phyloP scores from a whole-genome alignment of 371 early-diverging fungal species.

The Syncephalis fuscata region DNA sequence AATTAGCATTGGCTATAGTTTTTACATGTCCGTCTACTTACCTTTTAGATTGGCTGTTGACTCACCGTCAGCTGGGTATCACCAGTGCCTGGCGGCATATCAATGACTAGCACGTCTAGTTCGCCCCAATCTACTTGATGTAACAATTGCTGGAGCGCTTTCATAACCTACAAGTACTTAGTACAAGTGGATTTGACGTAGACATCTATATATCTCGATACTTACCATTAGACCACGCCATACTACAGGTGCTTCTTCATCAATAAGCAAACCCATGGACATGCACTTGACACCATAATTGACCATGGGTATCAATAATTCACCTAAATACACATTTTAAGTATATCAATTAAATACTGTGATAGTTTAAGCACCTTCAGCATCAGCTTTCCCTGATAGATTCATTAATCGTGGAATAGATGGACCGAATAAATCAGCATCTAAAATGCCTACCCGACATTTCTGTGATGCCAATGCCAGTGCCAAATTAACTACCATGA shows the following conservation, averaged over 20 bases:
- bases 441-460: slow-evolving; percentile 59
- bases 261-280: slow-evolving; percentile 83
- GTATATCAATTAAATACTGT: no score
- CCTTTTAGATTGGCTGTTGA: slow-evolving; percentile 63
- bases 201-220: not conserved
- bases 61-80: slow-evolving; percentile 74
- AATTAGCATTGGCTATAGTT: not conserved
- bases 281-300: slow-evolving; percentile 80
- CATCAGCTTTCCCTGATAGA: slow-evolving; percentile 52
- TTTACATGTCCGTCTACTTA: slow-evolving; percentile 1
- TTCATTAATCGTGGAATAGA: slow-evolving; percentile 78
- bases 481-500: slow-evolving; percentile 51
- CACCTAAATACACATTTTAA: slow-evolving; percentile 23
- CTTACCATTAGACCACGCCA: slow-evolving; percentile 83
- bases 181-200: no score
- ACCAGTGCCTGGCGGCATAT: slow-evolving; percentile 89
- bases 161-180: slow-evolving; percentile 47
- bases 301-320: slow-evolving; percentile 41
- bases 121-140: slow-evolving; percentile 71
- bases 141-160: slow-evolving; percentile 72
- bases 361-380: slow-evolving; percentile 19
- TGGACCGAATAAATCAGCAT: slow-evolving; percentile 86
- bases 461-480: slow-evolving; percentile 43
- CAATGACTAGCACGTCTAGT: slow-evolving; percentile 66
- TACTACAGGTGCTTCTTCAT: slow-evolving; percentile 59